These are phyloP conservation scores for Leptographium galeiforme DNA, from an alignment of 2,329 filamentous ascomycete genomes.

Conservation along the genomic window DNA sequence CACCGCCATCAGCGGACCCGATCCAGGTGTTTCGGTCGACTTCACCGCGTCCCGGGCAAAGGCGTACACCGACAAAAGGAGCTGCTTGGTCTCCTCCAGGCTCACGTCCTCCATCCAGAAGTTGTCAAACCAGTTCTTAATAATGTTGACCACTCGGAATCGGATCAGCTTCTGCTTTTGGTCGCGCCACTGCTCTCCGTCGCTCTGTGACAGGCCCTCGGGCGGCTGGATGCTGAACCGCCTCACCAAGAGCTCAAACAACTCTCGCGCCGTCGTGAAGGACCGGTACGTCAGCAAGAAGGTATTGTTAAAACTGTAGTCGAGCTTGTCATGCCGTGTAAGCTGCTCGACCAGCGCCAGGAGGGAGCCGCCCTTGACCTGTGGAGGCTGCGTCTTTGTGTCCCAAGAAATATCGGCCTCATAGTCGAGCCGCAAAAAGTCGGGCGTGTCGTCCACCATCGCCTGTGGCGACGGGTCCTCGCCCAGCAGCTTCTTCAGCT, in stretches of 20 bases:
- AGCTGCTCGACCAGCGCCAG: conserved; percentile 86
- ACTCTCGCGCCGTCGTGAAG: conserved; percentile 78
- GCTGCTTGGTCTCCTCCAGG: conserved; percentile 59
- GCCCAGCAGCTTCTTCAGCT: conserved; percentile 53
- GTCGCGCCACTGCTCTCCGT: conserved; percentile 81
- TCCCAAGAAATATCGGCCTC: conserved; percentile 87
- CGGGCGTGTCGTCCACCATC: conserved; percentile 60
- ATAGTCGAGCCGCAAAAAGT: conserved; percentile 74
- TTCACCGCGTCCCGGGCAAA: conserved; percentile 90
- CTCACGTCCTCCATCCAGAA: conserved; percentile 97
- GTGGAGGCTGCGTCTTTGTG: conserved; percentile 58
- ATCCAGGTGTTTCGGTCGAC: conserved; percentile 84
- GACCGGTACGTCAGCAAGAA: conserved; percentile 95
- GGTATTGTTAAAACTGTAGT: conserved; percentile 92
- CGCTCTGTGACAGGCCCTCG: conserved; percentile 57
- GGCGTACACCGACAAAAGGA: conserved; percentile 77
- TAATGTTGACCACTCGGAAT: conserved; percentile 91
- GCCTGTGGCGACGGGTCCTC: conserved; percentile 44
- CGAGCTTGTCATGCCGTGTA: conserved; percentile 88
- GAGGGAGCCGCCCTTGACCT: conserved; percentile 79
- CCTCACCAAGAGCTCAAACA: conserved; percentile 86
- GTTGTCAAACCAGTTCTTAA: conserved; percentile 97
- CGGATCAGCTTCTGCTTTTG: conserved; percentile 92
- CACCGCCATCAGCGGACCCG: conserved; percentile 68
- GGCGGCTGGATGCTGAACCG: conserved; percentile 89